Evolutionary conservation across 2,329 filamentous ascomycete genomes (phyloP).

Genomic region (Dendryphion nanum): DNA sequence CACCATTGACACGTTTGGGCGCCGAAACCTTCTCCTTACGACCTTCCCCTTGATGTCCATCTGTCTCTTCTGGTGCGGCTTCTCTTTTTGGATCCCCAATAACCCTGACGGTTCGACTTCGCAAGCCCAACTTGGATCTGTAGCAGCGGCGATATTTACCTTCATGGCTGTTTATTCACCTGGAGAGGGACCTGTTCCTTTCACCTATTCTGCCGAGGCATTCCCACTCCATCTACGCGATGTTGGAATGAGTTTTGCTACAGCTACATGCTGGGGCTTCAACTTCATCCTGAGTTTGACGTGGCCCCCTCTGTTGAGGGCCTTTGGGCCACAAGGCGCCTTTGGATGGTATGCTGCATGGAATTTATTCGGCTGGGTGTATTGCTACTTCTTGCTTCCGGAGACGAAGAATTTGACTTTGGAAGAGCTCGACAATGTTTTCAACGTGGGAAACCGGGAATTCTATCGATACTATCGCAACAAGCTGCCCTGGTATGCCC

Average conservation of each 20-base stretch:
- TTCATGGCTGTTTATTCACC: slow-evolving; percentile 49
- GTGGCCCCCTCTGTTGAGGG: slow-evolving; percentile 51
- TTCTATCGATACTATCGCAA: slow-evolving; percentile 23
- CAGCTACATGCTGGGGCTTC: slow-evolving; percentile 58
- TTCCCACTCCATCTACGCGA: slow-evolving; percentile 48
- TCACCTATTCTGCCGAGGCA: slow-evolving; percentile 43
- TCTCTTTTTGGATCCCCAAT: slow-evolving; percentile 26
- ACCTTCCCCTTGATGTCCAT: slow-evolving; percentile 50
- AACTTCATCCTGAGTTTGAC: slow-evolving; percentile 55
- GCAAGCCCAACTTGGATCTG: slow-evolving; percentile 26
- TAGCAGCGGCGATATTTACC: slow-evolving; percentile 47
- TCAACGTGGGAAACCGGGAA: slow-evolving; percentile 26
- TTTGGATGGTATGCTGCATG: slow-evolving; percentile 58
- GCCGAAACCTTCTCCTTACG: slow-evolving; percentile 43
- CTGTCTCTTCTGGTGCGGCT: slow-evolving; percentile 29
- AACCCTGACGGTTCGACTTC: slow-evolving; percentile 4
- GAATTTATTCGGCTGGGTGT: slow-evolving; percentile 54
- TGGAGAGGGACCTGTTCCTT: slow-evolving; percentile 29
- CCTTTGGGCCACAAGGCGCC: slow-evolving; percentile 52
- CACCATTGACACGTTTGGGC: slow-evolving; percentile 46
- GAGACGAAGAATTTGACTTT: slow-evolving; percentile 32
- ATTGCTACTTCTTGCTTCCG: slow-evolving; percentile 28
- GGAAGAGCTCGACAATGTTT: slow-evolving; percentile 30
- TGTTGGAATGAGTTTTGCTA: slow-evolving; percentile 43
- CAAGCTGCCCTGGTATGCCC: slow-evolving; percentile 39